Evolutionary conservation across 495 filamentous ascomycete species (phyloP).

Genomic region (Cercophora scortea): DNA sequence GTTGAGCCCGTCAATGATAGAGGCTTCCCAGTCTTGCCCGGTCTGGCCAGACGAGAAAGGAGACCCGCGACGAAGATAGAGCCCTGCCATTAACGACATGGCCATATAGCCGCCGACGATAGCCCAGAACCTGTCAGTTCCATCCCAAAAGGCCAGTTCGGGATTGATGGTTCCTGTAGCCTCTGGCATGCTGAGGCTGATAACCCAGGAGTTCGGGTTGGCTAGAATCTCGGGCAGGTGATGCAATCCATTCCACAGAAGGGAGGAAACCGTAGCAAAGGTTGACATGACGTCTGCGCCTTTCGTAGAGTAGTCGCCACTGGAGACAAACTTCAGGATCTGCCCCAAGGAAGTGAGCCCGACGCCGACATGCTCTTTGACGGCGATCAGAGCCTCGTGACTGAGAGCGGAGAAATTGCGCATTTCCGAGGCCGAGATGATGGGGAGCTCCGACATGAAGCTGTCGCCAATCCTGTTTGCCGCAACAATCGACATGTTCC

Average conservation of each 20-base stretch:
- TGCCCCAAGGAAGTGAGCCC: slow-evolving; percentile 15
- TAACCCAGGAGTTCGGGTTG: slow-evolving; percentile 38
- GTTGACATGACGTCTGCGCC: slow-evolving; percentile 5
- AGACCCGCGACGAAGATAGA: slow-evolving; percentile 66
- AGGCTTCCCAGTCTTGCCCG: slow-evolving; percentile 64
- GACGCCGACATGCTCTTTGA: slow-evolving; percentile 27
- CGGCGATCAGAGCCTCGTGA: slow-evolving; percentile 32
- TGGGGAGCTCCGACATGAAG: slow-evolving; percentile 29
- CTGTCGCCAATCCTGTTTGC: slow-evolving; percentile 28
- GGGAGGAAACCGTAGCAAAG: not conserved
- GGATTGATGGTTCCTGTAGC: slow-evolving; percentile 41
- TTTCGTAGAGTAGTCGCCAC: slow-evolving; percentile 24
- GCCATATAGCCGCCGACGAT: slow-evolving; percentile 74
- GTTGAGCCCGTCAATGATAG: slow-evolving; percentile 73
- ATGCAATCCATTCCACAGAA: slow-evolving; percentile 9
- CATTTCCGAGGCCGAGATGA: slow-evolving; percentile 33
- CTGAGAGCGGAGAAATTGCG: slow-evolving; percentile 42
- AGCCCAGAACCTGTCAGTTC: slow-evolving; percentile 68
- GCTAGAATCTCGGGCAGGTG: slow-evolving; percentile 8
- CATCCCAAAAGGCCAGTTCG: slow-evolving; percentile 66
- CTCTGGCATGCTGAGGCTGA: slow-evolving; percentile 40
- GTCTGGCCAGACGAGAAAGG: slow-evolving; percentile 57
- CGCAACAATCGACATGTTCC: slow-evolving; percentile 16
- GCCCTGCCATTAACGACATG: slow-evolving; percentile 60
- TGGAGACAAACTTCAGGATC: slow-evolving; percentile 21